Evolutionary conservation across 345 rosid genomes (phyloP).

Genomic region (Raphanus raphanistrum): DNA sequence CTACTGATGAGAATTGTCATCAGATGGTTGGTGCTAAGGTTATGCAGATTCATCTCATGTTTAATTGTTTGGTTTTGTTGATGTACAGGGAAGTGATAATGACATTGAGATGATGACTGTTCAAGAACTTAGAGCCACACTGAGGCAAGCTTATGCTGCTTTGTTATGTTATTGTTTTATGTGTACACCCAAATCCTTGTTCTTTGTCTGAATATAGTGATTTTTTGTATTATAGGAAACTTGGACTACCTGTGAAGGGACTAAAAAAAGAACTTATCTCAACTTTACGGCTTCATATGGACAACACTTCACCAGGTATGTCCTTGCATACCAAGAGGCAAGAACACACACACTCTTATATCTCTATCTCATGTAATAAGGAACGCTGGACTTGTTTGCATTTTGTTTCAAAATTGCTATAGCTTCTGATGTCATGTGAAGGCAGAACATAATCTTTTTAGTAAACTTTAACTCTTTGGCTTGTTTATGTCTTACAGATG

Average conservation of each 20-base stretch:
- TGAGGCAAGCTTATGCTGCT: constrained; percentile 51
- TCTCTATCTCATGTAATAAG: neutral
- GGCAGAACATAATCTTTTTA: neutral
- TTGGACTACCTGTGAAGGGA: constrained; percentile 78
- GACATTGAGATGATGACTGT: constrained; percentile 64
- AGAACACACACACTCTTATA: neutral
- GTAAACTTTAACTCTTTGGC: neutral
- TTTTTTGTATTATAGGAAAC: constrained; percentile 48
- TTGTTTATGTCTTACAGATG: constrained; percentile 43
- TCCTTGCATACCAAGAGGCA: neutral
- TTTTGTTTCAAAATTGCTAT: neutral
- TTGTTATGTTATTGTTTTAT: neutral
- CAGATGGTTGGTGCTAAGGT: constrained; percentile 37
- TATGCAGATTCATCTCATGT: neutral
- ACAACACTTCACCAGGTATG: constrained; percentile 52
- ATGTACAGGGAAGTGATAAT: constrained; percentile 19
- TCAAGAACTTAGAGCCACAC: constrained; percentile 60
- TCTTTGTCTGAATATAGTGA: too few relatives aligned
- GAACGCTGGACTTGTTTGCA: neutral
- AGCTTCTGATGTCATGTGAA: neutral
- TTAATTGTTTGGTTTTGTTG: neutral
- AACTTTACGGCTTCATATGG: constrained; percentile 56
- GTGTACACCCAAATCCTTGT: neutral
- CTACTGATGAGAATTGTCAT: constrained; percentile 21
- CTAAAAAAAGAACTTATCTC: constrained; percentile 66